A percentile compares a stretch with the other conserved stretches of the same genome.
Evolutionary conservation across 2,329 filamentous ascomycete genomes (phyloP).

Genomic region (Xylariaceae sp.): DNA sequence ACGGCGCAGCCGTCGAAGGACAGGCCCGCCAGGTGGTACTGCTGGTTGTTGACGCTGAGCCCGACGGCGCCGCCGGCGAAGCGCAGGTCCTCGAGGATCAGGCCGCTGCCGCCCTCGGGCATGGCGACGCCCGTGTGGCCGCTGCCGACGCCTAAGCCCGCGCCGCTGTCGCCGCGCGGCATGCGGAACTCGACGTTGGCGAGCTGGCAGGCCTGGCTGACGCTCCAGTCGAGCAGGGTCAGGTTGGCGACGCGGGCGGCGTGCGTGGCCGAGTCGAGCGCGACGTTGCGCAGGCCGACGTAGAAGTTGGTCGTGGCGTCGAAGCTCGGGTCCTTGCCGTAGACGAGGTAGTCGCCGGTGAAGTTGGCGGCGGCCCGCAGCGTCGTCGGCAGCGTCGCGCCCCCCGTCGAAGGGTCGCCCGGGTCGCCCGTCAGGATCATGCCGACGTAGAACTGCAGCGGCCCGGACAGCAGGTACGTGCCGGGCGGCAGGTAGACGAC

Average conservation of each 20-base stretch:
- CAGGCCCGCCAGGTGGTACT: conserved; percentile 17
- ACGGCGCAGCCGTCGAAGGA: conserved; percentile 13
- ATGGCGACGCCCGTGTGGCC: conserved; percentile 28
- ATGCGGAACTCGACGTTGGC: conserved; percentile 30
- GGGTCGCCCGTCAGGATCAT: conserved; percentile 31
- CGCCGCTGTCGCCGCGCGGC: conserved; percentile 20
- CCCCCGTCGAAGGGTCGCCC: too few species aligned
- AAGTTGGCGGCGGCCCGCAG: conserved; percentile 17
- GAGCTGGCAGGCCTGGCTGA: conserved; percentile 30
- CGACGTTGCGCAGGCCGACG: conserved; percentile 29
- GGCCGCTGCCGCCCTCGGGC: conserved; percentile 10
- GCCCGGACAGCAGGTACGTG: conserved; percentile 14
- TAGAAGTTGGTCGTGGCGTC: conserved; percentile 27
- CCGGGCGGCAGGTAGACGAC: conserved; percentile 20
- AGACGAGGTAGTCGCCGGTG: conserved; percentile 13
- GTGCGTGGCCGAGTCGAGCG: conserved; percentile 28
- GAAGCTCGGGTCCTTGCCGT: conserved; percentile 22
- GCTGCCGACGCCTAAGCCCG: conserved; percentile 16
- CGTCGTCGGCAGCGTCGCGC: too few species aligned
- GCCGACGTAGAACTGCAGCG: conserved; percentile 19
- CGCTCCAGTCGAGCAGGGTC: conserved; percentile 30
- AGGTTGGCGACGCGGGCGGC: conserved; percentile 19
- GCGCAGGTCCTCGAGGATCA: conserved; percentile 14
- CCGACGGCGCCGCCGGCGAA: conserved; percentile 14
- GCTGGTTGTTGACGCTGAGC: conserved; percentile 11